phyloP scores from a whole-genome alignment of 1,284 basidiomycete genomes.

The Rhizoctonia solani region DNA sequence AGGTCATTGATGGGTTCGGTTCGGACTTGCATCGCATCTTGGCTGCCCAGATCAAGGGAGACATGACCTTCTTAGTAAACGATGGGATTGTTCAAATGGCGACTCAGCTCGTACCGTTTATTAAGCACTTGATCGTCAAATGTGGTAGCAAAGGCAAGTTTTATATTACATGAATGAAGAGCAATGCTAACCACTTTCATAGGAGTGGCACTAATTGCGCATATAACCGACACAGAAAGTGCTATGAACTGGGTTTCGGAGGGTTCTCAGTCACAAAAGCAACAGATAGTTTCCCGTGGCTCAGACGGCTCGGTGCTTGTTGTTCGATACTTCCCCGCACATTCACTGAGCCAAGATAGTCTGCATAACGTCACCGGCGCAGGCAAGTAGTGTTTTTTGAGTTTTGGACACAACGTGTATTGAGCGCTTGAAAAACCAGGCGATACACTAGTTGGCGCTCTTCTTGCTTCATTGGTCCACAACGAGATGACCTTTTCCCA shows the following conservation, averaged over 20 bases:
- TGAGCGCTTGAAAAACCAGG: not conserved
- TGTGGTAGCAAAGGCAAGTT: conserved; percentile 61
- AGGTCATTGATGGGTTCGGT: conserved; percentile 60
- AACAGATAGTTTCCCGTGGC: conserved; percentile 59
- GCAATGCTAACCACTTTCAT: not conserved
- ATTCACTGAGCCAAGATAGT: conserved; percentile 50
- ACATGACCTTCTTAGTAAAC: conserved; percentile 65
- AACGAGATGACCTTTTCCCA: conserved; percentile 50
- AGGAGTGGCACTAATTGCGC: conserved; percentile 69
- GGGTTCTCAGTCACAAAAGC: conserved; percentile 50
- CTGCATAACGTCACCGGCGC: conserved; percentile 85
- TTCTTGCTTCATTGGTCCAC: conserved; percentile 57
- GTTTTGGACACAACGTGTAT: not conserved
- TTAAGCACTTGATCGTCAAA: conserved; percentile 81
- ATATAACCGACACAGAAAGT: conserved; percentile 51
- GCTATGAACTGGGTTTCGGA: conserved; percentile 44
- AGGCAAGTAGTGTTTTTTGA: conserved; percentile 57
- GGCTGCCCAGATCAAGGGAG: conserved; percentile 58
- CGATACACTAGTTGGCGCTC: conserved; percentile 39
- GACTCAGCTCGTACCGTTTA: conserved; percentile 76
- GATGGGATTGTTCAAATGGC: conserved; percentile 78
- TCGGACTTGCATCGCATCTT: conserved; percentile 67
- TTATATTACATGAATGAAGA: conserved; percentile 1
- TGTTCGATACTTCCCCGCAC: conserved; percentile 71
- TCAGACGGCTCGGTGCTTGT: conserved; percentile 56